Evolutionary conservation across 768 basidiomycete genomes (phyloP), one percentile per base, ranked within the genome.

Genomic region (Termitomyces sp.): DNA sequence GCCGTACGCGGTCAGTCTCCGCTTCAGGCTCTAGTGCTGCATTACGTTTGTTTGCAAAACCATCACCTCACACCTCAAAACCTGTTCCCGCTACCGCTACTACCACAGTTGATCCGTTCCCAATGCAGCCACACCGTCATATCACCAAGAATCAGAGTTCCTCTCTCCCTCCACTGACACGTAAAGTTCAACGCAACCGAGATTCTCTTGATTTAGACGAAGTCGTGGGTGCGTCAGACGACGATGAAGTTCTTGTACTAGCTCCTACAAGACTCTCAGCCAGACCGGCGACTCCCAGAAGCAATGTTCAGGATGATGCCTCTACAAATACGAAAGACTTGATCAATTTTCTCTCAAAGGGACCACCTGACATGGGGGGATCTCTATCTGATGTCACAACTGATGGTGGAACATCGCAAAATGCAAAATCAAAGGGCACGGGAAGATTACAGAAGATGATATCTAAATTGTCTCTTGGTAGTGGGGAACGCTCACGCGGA

Each of bases 401-500:
- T 22, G 73, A 71, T 45, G 57, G 64, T 49, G 60, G 61, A 9
- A 57, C 20, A 20, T 68, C 75, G 48, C 79, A 80, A 26, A 75
- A 74, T 54, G 68, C 70, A 7, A 80, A 81, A 57, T 75, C 77
- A 26, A 84, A 84, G 70, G 72, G 73, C 50, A 78, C 77, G 55
- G 83, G 83, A 49, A 80, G 90, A 26, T 73, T 94, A 59, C 87
- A 88, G 70, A 82, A 85, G 61, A 92, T 94, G 85, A 88, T 94
- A 64, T 92, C 90, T 20, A 87, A 84, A 64, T 75, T 93, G 28
- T 86, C 82, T 38, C 73, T 83, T 61, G 78, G 80, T 28, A 72
- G 68, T 53, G 69, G 66, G 30, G 80, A 80, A 30, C 77, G 75
- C 62, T 59, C 63, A 45, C 68, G 64, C 68, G 62, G 62, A 46